These are phyloP conservation scores for Pseudopithomyces maydicus DNA, from an alignment of 2,329 filamentous ascomycete species.

Conservation along the genomic window DNA sequence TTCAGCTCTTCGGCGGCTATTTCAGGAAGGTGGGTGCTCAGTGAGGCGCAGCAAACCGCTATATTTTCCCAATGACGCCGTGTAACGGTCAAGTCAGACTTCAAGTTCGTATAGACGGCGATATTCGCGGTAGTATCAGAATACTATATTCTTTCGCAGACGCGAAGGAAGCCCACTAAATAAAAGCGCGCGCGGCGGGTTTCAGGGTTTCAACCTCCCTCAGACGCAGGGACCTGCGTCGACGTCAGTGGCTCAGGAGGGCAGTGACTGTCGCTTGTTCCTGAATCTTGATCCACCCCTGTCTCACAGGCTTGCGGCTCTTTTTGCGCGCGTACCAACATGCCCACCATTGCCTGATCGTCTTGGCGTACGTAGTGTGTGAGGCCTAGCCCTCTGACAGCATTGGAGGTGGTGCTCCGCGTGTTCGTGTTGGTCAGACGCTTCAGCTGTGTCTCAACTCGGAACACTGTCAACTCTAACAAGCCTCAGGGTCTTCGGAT, in stretches of 20 bases:
- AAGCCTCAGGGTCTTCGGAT: too few species aligned
- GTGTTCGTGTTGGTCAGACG: constrained; percentile 8
- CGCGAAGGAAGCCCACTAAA: not conserved
- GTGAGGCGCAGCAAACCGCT: not conserved
- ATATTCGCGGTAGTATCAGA: too few species aligned
- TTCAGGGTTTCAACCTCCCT: constrained; percentile 25
- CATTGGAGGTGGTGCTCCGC: not conserved
- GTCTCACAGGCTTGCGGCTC: not conserved
- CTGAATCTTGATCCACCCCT: not conserved
- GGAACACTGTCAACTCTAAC: not conserved
- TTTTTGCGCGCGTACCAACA: not conserved
- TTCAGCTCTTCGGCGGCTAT: not conserved
- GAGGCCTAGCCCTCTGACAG: not conserved
- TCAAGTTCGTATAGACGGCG: not conserved
- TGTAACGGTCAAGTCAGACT: not conserved
- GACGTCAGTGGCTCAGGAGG: constrained; percentile 29
- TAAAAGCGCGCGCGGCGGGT: constrained; percentile 15
- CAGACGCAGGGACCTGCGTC: constrained; percentile 23
- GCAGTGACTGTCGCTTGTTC: constrained; percentile 4
- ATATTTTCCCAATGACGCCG: not conserved
- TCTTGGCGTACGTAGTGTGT: constrained; percentile 2
- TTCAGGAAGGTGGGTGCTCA: not conserved
- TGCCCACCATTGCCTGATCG: not conserved
- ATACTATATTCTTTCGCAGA: too few species aligned
- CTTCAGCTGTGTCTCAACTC: constrained; percentile 30